Evolutionary conservation across 148 eudicot genomes (phyloP), one percentile per base, ranked within the genome.

Genomic region (Agrostemma githago): DNA sequence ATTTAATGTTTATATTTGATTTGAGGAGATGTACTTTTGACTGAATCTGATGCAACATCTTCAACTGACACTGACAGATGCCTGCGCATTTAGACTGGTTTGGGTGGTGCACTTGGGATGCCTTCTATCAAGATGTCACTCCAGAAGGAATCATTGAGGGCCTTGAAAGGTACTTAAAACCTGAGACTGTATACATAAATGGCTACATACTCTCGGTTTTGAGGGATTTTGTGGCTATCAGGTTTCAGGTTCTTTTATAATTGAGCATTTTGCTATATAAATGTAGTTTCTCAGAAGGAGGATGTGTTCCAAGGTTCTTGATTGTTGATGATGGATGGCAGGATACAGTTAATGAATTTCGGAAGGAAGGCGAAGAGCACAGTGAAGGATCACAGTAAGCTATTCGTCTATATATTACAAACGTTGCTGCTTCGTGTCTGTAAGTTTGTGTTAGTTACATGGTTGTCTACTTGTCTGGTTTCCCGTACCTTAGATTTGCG

Each of bases 101-200:
- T 71, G 91, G 91, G 5, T 88, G 89, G 91, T 88, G 91, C 80
- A 88, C 87, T 63, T 88, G 91, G 91, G 91, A 88, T 77, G 91
- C 91, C 43, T 88, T 88, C 76, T 85, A 88, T 80, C 86, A 84
- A 72, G 86, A 85, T 73, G 89, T 88, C 76, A 73, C 71, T 51
- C 87, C 89, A 5, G 83, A 85, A 63, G 87, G 86, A 72, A 82
- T 88, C 79, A 77, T 72, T 66, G 79, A 82, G 70, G 89, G 89
- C 63, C 86, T 88, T 72, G 79, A 85, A 77, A 88, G 91, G 91
- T 85, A 80, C 44, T 62, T 39, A 71, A 53, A 38, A n/a, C 17
- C 37, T 60, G 11, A 1, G 57, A 42, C 3, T 66, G 44, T 26
- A 21, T 59, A 4, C 58, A 4, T 59, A 26, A 65, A 74, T n/a